Percentiles rank a stretch among this genome's conserved stretches.
Evolutionary conservation across 805 yeast species (phyloP).

Genomic region (Ogataea philodendri): DNA sequence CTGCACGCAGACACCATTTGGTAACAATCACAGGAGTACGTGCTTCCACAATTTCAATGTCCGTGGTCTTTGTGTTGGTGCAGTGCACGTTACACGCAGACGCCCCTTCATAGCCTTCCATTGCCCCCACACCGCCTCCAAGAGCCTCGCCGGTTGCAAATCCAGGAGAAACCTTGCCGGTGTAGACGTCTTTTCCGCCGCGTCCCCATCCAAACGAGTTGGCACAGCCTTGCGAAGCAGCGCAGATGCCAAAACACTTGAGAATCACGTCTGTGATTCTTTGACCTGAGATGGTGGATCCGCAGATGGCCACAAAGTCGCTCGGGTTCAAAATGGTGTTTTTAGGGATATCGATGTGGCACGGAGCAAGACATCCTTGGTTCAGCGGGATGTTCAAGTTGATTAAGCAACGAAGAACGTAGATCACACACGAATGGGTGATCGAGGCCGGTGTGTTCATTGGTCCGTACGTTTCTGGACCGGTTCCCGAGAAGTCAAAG

Average conservation of each 20-base stretch:
- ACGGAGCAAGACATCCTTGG: constrained; percentile 51
- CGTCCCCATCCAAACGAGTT: constrained; percentile 58
- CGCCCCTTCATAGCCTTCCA: constrained; percentile 45
- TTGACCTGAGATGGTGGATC: constrained; percentile 57
- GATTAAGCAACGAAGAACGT: constrained; percentile 50
- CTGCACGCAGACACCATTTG: constrained; percentile 42
- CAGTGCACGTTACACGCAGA: constrained; percentile 52
- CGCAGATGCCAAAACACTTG: constrained; percentile 53
- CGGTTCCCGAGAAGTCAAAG: constrained; percentile 52
- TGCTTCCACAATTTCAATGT: constrained; percentile 51
- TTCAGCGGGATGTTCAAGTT: constrained; percentile 53
- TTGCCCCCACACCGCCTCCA: constrained; percentile 56
- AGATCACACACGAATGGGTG: constrained; percentile 51
- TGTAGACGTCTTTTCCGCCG: constrained; percentile 39
- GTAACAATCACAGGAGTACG: constrained; percentile 49
- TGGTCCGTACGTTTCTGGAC: constrained; percentile 50
- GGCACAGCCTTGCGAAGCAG: constrained; percentile 59
- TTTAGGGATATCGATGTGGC: constrained; percentile 36
- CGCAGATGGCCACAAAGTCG: constrained; percentile 52
- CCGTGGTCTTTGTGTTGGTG: constrained; percentile 55
- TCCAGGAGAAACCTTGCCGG: constrained; percentile 42
- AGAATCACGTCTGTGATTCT: constrained; percentile 53
- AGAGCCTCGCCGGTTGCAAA: constrained; percentile 56
- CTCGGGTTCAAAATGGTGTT: constrained; percentile 36
- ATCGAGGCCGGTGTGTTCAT: constrained; percentile 56